Base-by-base conservation (phyloP, 208 protist genomes). In the Lotmaria passim region DNA sequence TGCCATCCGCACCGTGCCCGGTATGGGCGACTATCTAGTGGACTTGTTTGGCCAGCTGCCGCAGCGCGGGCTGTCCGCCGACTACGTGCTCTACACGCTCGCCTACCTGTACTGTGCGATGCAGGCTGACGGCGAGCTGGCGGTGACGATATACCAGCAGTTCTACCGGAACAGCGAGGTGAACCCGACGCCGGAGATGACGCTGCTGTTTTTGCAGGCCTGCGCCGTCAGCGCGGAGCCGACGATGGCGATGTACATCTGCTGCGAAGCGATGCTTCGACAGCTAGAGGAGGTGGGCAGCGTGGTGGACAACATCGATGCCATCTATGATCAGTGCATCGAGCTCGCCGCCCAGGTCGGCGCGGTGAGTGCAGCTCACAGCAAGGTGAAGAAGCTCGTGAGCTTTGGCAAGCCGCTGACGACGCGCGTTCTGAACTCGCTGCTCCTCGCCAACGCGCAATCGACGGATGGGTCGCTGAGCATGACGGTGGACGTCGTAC, bases 121-220 rank as follows among this genome's bases (percentile, higher is more conserved):
- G 31, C 89, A 94, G 62, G 44, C 66, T 34, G 92, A 95, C 52
- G 92, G 88, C 21, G 92, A 93, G 44, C 69, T 95, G 34, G 89
- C 88, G 14, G 63, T 95, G 34, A 73, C 88, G 0, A 38, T 96
- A 7, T 93, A 93, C 63, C 43, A 83, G 48, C 86, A 95, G 78
- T 72, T 89, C 48, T 90, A 83, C 63, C 31, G 74, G n/a, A 78
- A 83, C 57, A 59, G 56, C 31, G 81, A 88, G 51, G 79, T 92
- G 43, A 93, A 93, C 73, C 88, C 88, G 3, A 97, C 92, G 0
- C 89, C 92, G 21, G 87, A 97, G 76, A 89, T 95, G 84, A 67
- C 73, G 30, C 75, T 95, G 64, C 77, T 94, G 8, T 86, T 94
- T 46, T 55, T 89, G 52, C 89, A 95, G 78, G 80, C 90, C 3